Percentiles rank a stretch among this genome's conserved stretches.
Conservation (phyloP, 495 filamentous ascomycete genomes). For the Lophium mytilinum region DNA sequence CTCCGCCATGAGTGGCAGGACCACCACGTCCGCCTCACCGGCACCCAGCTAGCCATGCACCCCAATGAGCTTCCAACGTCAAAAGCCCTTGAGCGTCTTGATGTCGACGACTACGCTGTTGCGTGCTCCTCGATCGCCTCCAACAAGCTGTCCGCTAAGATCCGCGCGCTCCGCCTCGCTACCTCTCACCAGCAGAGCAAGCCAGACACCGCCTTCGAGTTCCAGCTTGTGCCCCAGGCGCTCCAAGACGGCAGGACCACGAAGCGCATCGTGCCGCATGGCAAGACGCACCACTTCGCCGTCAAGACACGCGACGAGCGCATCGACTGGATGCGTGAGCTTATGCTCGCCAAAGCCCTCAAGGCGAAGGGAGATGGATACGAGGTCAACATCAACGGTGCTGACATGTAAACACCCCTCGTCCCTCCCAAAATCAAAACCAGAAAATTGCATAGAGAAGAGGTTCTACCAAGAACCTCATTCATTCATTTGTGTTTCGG, state of each 20-base stretch:
- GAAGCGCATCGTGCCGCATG: constrained; percentile 40
- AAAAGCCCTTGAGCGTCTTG: constrained; percentile 70
- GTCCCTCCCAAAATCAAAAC: neutral
- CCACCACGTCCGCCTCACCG: constrained; percentile 74
- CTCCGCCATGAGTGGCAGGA: constrained; percentile 93
- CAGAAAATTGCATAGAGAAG: neutral
- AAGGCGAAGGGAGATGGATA: constrained; percentile 76
- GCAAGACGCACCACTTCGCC: constrained; percentile 90
- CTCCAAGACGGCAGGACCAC: constrained; percentile 35
- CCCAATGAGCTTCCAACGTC: constrained; percentile 49
- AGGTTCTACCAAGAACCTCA: neutral
- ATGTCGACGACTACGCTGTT: constrained; percentile 92
- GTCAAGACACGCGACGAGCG: constrained; percentile 79
- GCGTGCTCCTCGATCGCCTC: constrained; percentile 71
- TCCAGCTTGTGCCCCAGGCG: constrained; percentile 80
- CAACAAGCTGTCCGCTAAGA: constrained; percentile 76
- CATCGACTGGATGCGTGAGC: constrained; percentile 96
- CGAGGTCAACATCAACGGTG: constrained; percentile 74
- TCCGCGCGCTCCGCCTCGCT: constrained; percentile 71
- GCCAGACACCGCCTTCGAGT: constrained; percentile 62
- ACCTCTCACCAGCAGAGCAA: constrained; percentile 42
- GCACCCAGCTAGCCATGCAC: constrained; percentile 78
- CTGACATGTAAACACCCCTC: constrained; percentile 50
- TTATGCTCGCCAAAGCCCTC: constrained; percentile 91
- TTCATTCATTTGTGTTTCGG: neutral